Evolutionary conservation across 2,329 filamentous ascomycete species (phyloP), one percentile per base, ranked within the genome.

Genomic region (Diplodia corticola): DNA sequence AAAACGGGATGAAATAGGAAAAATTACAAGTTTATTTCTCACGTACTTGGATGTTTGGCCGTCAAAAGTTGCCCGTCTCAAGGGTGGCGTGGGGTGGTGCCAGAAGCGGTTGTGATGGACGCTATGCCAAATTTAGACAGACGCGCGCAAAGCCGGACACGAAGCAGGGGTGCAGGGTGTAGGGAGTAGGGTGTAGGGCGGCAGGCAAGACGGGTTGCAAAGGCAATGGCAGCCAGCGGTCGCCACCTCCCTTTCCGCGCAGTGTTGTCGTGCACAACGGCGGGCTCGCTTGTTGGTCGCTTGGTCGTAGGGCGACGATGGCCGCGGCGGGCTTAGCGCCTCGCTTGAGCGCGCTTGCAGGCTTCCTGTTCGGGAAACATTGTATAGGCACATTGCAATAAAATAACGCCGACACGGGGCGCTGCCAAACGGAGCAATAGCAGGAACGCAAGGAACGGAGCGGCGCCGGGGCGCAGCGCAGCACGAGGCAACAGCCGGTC

Each of bases 211-310:
- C n/a, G 26, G 28, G 15, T 60, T 60, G 55, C 55, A 37, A 26
- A 60, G 54, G 54, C 35, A 35, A 17, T 9, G 35, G 10, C 22
- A 57, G 33, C 10, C n/a, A 20, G 17, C 28, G 12, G n/a, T 54
- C 55, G 55, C 55, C 55, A 60, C 55, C 55, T 60, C 55, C 55
- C 46, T 60, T 60, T 48, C 20, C 40, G 24, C 33, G 55, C 55
- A 22, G 20, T 24, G 40, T 10, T 22, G 46, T 22, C 24, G 17
- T 15, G 10, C 26, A 33, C 13, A 17, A 26, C 28, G 17, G 15
- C 20, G 54, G 37, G 54, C 37, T 30, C 40, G 55, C 55, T 60
- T 60, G 33, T 9, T 6, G 15, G 28, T 17, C 28, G 13, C 51
- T 9, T 35, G 51, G 3, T 54, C 51, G 51, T 30, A 44, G 7